These are phyloP conservation scores for Podospora appendiculata DNA, from an alignment of 495 filamentous ascomycete species.

Conservation along the genomic window DNA sequence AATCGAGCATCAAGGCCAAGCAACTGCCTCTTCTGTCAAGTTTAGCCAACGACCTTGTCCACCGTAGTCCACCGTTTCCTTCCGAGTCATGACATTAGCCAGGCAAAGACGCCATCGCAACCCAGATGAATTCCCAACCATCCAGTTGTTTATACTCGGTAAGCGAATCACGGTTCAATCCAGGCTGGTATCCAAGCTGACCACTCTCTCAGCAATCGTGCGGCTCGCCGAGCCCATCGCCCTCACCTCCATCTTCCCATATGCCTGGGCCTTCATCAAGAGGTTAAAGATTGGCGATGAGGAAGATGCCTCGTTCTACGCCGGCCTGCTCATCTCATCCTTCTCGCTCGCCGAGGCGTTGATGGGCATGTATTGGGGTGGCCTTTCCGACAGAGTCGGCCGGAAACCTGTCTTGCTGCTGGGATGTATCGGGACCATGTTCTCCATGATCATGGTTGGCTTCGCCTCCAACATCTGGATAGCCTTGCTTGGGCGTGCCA, in stretches of 20 bases:
- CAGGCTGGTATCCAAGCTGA: neutral
- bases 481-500: constrained; percentile 62
- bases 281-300: constrained; percentile 61
- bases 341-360: constrained; percentile 75
- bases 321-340: constrained; percentile 76
- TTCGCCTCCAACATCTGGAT: constrained; percentile 73
- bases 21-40: no score
- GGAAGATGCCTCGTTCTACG: constrained; percentile 70
- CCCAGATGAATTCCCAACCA: constrained; percentile 59
- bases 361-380: constrained; percentile 82
- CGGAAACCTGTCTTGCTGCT: constrained; percentile 77
- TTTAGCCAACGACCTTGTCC: no score
- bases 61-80: no score
- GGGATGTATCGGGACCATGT: constrained; percentile 71
- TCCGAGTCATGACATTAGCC: constrained; percentile 6
- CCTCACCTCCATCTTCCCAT: constrained; percentile 80
- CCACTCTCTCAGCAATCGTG: constrained; percentile 27
- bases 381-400: constrained; percentile 70
- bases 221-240: constrained; percentile 85
- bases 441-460: constrained; percentile 76
- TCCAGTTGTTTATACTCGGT: constrained; percentile 75
- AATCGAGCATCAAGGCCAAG: no score
- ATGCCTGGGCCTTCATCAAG: constrained; percentile 77
- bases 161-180: constrained; percentile 13
- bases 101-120: constrained; percentile 38